Evolutionary conservation across 768 basidiomycete genomes (phyloP).

Genomic region (Mycena belliarum): DNA sequence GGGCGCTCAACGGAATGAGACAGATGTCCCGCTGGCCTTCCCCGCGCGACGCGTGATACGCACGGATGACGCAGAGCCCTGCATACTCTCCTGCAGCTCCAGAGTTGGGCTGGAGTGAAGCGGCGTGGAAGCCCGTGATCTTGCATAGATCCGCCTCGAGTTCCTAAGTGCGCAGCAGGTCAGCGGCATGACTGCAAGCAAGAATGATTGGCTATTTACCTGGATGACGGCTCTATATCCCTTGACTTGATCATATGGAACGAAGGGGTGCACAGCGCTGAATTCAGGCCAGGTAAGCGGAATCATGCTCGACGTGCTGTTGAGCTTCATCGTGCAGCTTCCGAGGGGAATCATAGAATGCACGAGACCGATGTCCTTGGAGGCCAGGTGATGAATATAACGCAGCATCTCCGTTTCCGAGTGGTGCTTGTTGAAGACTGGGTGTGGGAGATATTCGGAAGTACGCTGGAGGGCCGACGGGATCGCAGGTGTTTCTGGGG

Average conservation of each 20-base stretch:
- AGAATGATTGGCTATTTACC: conserved; percentile 38
- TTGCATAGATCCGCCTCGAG: conserved; percentile 87
- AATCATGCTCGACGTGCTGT: conserved; percentile 97
- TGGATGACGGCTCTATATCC: conserved; percentile 85
- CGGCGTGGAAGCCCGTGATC: conserved; percentile 95
- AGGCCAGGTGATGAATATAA: conserved; percentile 90
- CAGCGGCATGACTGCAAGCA: neutral
- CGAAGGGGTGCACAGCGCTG: conserved; percentile 89
- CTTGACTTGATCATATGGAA: conserved; percentile 82
- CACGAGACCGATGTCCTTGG: conserved; percentile 91
- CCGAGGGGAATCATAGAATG: conserved; percentile 97
- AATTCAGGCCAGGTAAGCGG: conserved; percentile 96
- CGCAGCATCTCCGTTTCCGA: conserved; percentile 99
- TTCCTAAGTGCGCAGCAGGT: conserved; percentile 58
- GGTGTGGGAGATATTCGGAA: conserved; percentile 76
- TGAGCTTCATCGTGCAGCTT: conserved; percentile 98
- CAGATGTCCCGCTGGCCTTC: conserved; percentile 88
- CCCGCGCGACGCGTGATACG: conserved; percentile 89
- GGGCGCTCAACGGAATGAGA: conserved; percentile 92
- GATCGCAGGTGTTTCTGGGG: conserved; percentile 46
- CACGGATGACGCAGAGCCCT: conserved; percentile 91
- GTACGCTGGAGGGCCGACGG: conserved; percentile 59
- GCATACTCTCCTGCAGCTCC: conserved; percentile 98
- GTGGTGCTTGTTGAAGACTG: conserved; percentile 95
- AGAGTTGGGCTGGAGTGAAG: conserved; percentile 98